phyloP scores from a whole-genome alignment of 345 rosid species.

The Linum trigynum region DNA sequence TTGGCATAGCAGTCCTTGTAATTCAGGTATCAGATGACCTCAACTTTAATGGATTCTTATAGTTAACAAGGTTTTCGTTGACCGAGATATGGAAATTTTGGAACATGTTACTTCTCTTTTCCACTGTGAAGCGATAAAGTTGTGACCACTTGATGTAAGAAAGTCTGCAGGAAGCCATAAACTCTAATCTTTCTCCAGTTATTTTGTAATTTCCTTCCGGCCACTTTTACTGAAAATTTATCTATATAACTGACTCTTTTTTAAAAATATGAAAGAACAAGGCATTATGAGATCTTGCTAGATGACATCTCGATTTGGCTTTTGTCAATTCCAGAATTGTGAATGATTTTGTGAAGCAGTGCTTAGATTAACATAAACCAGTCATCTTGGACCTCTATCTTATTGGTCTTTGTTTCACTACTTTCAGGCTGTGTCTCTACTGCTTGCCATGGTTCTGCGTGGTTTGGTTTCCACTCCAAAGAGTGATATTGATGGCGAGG shows the following conservation, averaged over 20 bases:
- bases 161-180: background rate
- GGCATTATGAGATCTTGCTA: background rate
- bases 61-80: background rate
- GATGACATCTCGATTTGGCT: background rate
- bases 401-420: constrained; percentile 6
- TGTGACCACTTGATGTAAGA: background rate
- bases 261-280: background rate
- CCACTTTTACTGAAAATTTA: background rate
- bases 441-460: constrained; percentile 64
- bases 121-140: background rate
- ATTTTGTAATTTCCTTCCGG: background rate
- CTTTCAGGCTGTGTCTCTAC: constrained; percentile 54
- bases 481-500: constrained; percentile 39
- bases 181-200: background rate
- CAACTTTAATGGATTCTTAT: background rate
- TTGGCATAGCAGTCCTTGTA: constrained; percentile 51
- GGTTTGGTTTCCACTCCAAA: constrained; percentile 51
- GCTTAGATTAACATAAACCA: background rate
- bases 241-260: background rate
- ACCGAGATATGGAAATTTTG: background rate
- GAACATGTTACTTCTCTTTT: background rate
- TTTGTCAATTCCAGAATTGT: background rate
- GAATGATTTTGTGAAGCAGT: background rate
- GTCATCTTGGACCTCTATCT: background rate
- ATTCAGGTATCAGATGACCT: constrained; percentile 45